phyloP scores from a whole-genome alignment of 805 yeast species.

The Kuraishia borneana region DNA sequence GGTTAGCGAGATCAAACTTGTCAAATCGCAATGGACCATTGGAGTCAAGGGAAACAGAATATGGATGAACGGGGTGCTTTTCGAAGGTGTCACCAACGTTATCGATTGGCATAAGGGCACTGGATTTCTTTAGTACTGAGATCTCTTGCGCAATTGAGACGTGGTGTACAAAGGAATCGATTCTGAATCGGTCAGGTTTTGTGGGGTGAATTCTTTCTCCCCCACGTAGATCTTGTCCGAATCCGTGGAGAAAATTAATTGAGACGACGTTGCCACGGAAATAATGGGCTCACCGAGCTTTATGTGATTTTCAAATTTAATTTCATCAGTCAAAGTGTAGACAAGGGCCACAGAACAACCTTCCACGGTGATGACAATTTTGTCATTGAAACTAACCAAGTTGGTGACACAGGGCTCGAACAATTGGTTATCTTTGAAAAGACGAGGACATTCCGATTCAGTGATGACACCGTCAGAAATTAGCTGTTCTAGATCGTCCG shows the following conservation, averaged over 20 bases:
- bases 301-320: constrained; percentile 21
- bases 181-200: not conserved
- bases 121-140: constrained; percentile 9
- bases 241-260: not conserved
- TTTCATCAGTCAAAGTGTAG: constrained; percentile 19
- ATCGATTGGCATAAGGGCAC: constrained; percentile 9
- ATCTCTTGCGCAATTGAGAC: not conserved
- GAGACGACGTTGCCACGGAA: constrained; percentile 8
- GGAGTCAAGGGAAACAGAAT: constrained; percentile 9
- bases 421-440: constrained; percentile 24
- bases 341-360: constrained; percentile 30
- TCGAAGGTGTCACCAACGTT: constrained; percentile 17
- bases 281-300: constrained; percentile 14
- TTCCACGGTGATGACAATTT: constrained; percentile 35
- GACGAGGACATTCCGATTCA: constrained; percentile 44
- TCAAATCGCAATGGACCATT: constrained; percentile 29
- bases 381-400: constrained; percentile 17
- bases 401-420: constrained; percentile 41
- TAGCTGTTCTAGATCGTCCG: constrained; percentile 21
- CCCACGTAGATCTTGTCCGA: not conserved
- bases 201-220: not conserved
- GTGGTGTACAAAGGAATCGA: not conserved
- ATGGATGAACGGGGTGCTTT: constrained; percentile 14
- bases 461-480: constrained; percentile 50
- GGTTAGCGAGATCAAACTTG: constrained; percentile 29